Evolutionary conservation across 2,329 filamentous ascomycete genomes (phyloP).

Genomic region (Fusarium illudens): DNA sequence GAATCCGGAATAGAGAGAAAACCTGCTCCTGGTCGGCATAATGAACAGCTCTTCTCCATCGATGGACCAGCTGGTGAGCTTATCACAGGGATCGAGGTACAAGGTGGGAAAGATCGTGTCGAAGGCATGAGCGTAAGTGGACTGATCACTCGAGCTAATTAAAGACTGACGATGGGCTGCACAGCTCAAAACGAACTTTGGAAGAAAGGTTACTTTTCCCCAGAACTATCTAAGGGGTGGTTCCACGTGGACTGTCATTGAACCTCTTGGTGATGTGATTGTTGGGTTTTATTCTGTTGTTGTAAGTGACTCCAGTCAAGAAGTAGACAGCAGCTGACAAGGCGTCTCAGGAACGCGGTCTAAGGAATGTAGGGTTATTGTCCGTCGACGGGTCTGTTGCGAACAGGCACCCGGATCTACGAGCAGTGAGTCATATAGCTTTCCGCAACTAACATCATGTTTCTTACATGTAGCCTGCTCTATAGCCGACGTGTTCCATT

Average conservation of each 20-base stretch:
- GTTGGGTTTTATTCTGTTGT: background rate
- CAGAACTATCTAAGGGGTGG: background rate
- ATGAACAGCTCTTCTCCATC: background rate
- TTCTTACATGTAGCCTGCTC: background rate
- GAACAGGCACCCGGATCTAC: no score
- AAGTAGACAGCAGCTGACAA: background rate
- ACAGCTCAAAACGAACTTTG: background rate
- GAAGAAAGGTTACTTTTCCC: background rate
- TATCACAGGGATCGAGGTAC: background rate
- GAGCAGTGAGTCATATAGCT: background rate
- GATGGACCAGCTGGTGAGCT: conserved; percentile 7
- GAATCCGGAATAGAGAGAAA: background rate
- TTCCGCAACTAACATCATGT: no score
- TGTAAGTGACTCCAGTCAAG: background rate
- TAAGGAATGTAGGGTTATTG: background rate
- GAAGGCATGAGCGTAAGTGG: background rate
- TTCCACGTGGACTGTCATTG: background rate
- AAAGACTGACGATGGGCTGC: background rate
- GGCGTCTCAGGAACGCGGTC: background rate
- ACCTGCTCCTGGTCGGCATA: background rate
- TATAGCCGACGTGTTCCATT: background rate
- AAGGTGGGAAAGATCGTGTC: background rate
- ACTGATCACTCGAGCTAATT: background rate
- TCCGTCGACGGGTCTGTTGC: background rate
- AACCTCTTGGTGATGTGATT: background rate